Base-by-base conservation (phyloP, 306 rosid genomes). In the Geum urbanum region DNA sequence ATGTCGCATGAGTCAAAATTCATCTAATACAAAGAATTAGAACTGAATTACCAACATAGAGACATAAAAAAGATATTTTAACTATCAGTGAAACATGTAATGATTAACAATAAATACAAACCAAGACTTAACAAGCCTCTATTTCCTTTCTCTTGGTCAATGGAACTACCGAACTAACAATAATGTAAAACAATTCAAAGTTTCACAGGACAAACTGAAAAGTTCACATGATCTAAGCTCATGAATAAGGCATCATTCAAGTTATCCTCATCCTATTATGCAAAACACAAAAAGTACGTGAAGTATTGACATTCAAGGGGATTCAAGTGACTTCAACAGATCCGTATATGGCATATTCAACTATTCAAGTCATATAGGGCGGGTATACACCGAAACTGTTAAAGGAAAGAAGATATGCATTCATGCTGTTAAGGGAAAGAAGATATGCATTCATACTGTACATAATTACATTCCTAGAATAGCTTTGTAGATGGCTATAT, bases 1-100 rank as follows among this genome's bases (percentile, higher is more conserved):
- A 80, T 84, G 57, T 96, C 72, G 70, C 98, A 94, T 59, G 89
- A 82, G 68, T 94, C 96, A 74, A 88, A 94, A 81, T 85, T 88
- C 89, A 94, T 90, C 98, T 92, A 86, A 20, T 76, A 67, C 18
- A 57, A 75, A 18, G 50, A 14, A 62, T 39, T 9, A 9, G 61
- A 39, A 19, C 9, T 67, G 43, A 41, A 37, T 63, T 27, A 44
- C 44, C 41, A 43, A 35, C 55, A 45, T 18, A 35, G 39, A 51
- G 52, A 55, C 14, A 41, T 5, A 14, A 3, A 6, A 27, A 20
- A 57, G 50, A 39, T 48, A 27, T 44, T 24, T 22, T 37, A 79
- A 45, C 40, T 14, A 5, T 46, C 14, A n/a, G 19, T 67, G 24
- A 46, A 8, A 44, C 14, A 18, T 16, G 40, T 11, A 22, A 19